Base-by-base conservation (phyloP, 2,329 filamentous ascomycete genomes). In the Grosmannia huntii region DNA sequence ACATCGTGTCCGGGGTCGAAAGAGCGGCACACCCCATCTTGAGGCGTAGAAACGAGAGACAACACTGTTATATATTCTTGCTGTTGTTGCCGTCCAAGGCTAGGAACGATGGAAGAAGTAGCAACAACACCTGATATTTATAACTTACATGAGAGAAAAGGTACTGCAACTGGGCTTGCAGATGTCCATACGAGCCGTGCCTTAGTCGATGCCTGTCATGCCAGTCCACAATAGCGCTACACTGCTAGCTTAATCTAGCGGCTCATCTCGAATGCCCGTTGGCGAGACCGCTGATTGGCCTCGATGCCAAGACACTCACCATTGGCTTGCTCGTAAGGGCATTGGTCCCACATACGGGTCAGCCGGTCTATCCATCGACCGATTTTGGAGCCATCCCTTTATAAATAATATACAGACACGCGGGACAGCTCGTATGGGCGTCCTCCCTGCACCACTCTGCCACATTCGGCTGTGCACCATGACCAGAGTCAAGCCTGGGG, bases 401-500 rank as follows among this genome's bases (percentile, higher is more conserved):
- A 36, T 19, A 36, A 50, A 50, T 10, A 56, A 50, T 10, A 56
- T 19, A 36, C 44, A 25, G 23, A 50, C 14, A 19, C n/a, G 48
- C 41, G 48, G 27, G 48, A 28, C 12, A 19, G 48, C 56, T 53
- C 56, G 50, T 53, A 53, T 54, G 50, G 56, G 28, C 56, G 28
- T 54, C 9, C 21, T 27, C 48, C 12, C 23, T 19, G 41, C 41
- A n/a, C 41, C 41, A 5, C 19, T 7, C 41, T 19, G 16, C 41
- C 19, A 16, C 12, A 19, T 11, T 23, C 19, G 16, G 4, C 19
- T 19, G 27, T 28, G 28, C 50, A 44, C 33, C 21, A 60, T 62
- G 60, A 62, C 60, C 1, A 53, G 59, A 23, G 60, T 60, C 31
- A 60, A 62, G n/a, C 57, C 60, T 4, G 60, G 57, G 21, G 44